Percentiles rank a stretch among this genome's conserved stretches.
Conservation (phyloP, 192 early-diverging fungal species). For the Coemansia sp. region DNA sequence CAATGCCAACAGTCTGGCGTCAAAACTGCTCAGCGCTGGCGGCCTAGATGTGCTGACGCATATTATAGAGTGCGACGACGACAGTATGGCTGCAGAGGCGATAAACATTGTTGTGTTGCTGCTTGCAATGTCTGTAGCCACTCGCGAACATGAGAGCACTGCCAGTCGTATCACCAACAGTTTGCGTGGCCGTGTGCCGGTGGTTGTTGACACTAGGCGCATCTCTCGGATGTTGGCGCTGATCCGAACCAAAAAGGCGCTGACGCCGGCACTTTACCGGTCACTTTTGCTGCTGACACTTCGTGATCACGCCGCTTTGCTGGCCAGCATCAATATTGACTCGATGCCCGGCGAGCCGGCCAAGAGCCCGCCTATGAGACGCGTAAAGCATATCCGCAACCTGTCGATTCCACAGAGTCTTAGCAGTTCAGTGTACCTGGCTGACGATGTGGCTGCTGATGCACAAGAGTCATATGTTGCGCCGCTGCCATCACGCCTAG, state of each 20-base stretch:
- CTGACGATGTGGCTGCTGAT: conserved; percentile 1
- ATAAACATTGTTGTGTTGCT: conserved; percentile 46
- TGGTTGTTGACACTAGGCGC: conserved; percentile 20
- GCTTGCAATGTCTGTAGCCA: conserved; percentile 21
- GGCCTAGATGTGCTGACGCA: conserved; percentile 37
- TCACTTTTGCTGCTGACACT: conserved; percentile 31
- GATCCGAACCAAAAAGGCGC: conserved; percentile 35
- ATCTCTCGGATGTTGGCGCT: conserved; percentile 22
- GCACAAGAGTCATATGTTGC: conserved; percentile 26
- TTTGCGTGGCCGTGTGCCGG: conserved; percentile 23
- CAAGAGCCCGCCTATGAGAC: neutral
- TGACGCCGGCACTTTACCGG: conserved; percentile 39
- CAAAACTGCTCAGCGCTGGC: conserved; percentile 20
- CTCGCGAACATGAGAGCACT: conserved; percentile 28
- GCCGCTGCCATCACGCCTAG: conserved; percentile 26
- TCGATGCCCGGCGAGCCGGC: neutral
- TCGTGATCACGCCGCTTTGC: conserved; percentile 30
- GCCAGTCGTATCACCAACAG: conserved; percentile 47
- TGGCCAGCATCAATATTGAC: conserved; percentile 40
- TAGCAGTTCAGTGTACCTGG: conserved; percentile 7
- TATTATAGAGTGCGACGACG: conserved; percentile 46
- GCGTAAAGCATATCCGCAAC: conserved; percentile 26
- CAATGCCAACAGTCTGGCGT: conserved; percentile 29
- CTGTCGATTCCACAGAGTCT: conserved; percentile 16
- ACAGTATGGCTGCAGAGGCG: conserved; percentile 32